Conservation (phyloP, 441 rosid species). For the Pelargonium cotyledonis region DNA sequence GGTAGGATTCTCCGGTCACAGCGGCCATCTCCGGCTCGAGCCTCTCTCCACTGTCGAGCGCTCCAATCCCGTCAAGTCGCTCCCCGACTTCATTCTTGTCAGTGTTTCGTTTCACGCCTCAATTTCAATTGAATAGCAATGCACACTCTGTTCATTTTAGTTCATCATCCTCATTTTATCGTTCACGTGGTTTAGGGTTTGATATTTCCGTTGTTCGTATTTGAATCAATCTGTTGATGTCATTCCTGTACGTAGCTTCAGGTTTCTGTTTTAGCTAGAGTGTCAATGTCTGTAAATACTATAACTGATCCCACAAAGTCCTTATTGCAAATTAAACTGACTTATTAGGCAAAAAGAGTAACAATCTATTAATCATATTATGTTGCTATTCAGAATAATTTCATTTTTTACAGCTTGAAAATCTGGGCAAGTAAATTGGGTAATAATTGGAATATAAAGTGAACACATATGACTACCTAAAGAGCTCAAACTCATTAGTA, state of each 20-base stretch:
- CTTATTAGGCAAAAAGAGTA: background rate
- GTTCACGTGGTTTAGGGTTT: background rate
- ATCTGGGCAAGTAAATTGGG: background rate
- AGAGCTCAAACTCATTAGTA: too few relatives aligned
- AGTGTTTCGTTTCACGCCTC: conserved; percentile 20
- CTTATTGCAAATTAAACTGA: too few relatives aligned
- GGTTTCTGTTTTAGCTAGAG: background rate
- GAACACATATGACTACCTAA: too few relatives aligned
- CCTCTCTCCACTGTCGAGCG: conserved; percentile 71
- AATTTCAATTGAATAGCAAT: background rate
- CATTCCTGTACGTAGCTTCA: background rate
- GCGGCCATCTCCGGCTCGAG: conserved; percentile 86
- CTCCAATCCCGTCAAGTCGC: conserved; percentile 56
- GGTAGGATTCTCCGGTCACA: conserved; percentile 82
- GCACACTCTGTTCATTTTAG: background rate
- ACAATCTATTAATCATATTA: background rate
- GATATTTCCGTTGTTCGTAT: background rate
- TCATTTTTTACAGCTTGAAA: background rate
- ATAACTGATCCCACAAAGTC: too few relatives aligned
- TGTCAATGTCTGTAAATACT: too few relatives aligned
- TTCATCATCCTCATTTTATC: background rate
- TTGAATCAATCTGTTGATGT: background rate
- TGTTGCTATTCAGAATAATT: background rate
- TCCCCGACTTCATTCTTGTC: conserved; percentile 81
- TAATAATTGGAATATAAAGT: background rate